Evolutionary conservation across 805 yeast genomes (phyloP).

Genomic region (Ogataea zsoltii): DNA sequence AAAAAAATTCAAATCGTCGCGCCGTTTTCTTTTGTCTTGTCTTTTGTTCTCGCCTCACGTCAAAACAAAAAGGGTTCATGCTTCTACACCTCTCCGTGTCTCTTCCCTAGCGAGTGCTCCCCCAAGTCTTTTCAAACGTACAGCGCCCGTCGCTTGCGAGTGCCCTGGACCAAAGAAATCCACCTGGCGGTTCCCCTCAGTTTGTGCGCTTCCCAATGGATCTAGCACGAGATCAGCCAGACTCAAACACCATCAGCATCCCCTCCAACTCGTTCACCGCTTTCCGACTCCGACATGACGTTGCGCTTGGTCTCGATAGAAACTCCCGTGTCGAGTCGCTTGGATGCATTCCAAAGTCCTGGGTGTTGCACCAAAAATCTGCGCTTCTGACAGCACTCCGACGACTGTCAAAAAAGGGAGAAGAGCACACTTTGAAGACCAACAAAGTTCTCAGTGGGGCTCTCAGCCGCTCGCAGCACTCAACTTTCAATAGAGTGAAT

Average conservation of each 20-base stretch:
- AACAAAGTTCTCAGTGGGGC: conserved; percentile 1
- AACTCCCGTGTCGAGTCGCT: conserved; percentile 49
- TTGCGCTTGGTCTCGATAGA: conserved; percentile 47
- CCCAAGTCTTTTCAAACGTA: no score
- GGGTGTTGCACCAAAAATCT: conserved; percentile 43
- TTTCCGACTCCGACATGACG: conserved; percentile 54
- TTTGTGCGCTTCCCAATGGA: not conserved
- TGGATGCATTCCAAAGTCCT: conserved; percentile 59
- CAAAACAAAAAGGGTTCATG: no score
- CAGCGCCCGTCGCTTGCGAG: no score
- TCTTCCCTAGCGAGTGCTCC: no score
- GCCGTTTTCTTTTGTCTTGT: no score
- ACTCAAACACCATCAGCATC: conserved; percentile 23
- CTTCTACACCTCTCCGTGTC: no score
- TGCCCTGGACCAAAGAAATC: no score
- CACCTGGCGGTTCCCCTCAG: not conserved
- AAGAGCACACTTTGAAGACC: conserved; percentile 1
- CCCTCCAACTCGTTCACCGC: conserved; percentile 64
- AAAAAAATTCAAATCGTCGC: no score
- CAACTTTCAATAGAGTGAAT: not conserved
- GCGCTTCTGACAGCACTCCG: conserved; percentile 15
- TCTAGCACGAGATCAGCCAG: not conserved
- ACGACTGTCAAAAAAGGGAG: conserved; percentile 5
- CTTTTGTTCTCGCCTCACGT: no score
- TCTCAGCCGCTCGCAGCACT: not conserved